Percentiles rank a stretch among this genome's conserved stretches.
Evolutionary conservation across 495 filamentous ascomycete genomes (phyloP).

Genomic region (Neurospora hispaniola): DNA sequence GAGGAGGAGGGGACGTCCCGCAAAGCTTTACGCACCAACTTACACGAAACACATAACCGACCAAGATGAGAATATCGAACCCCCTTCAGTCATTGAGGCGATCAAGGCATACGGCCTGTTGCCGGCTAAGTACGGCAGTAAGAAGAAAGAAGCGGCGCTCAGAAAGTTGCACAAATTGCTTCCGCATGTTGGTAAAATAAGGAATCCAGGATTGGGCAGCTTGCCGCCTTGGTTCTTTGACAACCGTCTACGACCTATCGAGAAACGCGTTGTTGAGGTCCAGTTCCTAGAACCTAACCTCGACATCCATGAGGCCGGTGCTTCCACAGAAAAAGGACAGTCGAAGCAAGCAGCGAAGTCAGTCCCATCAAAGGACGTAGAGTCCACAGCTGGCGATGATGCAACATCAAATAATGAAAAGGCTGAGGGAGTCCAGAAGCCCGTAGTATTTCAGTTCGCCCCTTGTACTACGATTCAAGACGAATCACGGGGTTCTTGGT

Average conservation of each 20-base stretch:
- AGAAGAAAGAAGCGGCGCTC: constrained; percentile 9
- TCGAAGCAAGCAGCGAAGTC: not conserved
- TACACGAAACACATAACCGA: not conserved
- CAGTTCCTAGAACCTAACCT: constrained; percentile 21
- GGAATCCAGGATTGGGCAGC: constrained; percentile 22
- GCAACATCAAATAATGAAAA: not conserved
- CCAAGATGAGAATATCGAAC: constrained; percentile 3
- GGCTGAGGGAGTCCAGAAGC: not conserved
- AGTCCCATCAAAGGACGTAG: not conserved
- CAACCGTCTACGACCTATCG: not conserved
- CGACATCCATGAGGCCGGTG: constrained; percentile 10
- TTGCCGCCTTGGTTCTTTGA: constrained; percentile 17
- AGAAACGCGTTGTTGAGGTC: not conserved
- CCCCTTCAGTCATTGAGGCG: constrained; percentile 18
- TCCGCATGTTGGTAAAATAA: constrained; percentile 13
- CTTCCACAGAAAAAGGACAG: not conserved
- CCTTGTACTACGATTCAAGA: constrained; percentile 5
- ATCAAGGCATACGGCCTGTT: constrained; percentile 21
- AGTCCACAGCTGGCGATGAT: not conserved
- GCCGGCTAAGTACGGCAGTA: constrained; percentile 7
- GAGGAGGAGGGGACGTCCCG: not conserved
- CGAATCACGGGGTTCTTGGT: constrained; percentile 14
- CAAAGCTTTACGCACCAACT: not conserved
- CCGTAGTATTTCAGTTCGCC: constrained; percentile 8
- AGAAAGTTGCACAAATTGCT: constrained; percentile 14